phyloP scores from a whole-genome alignment of 2,329 filamentous ascomycete genomes.

The Calonectria crousiana region DNA sequence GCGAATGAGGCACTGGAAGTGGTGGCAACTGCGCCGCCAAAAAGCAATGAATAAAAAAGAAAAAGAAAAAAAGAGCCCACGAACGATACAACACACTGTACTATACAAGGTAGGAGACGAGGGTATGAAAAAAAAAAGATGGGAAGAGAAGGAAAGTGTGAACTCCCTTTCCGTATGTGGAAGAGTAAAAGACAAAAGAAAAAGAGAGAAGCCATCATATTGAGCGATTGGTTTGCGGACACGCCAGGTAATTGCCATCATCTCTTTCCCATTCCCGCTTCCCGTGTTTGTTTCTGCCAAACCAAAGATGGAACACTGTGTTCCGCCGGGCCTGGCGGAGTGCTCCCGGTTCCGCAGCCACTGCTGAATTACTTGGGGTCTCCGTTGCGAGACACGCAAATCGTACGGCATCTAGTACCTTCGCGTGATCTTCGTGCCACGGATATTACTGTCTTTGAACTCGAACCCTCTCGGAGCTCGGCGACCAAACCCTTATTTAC shows the following conservation, averaged over 20 bases:
- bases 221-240: not conserved
- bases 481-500: not conserved
- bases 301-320: not conserved
- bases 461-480: not conserved
- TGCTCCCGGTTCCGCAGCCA: not conserved
- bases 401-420: not conserved
- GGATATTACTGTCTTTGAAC: not conserved
- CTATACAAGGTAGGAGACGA: not conserved
- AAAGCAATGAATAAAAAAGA: constrained; percentile 11
- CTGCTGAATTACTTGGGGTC: not conserved
- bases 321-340: not conserved
- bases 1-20: not conserved
- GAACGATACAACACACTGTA: not conserved
- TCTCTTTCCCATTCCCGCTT: constrained; percentile 16
- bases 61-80: not conserved
- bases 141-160: not conserved
- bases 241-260: constrained; percentile 3
- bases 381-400: not conserved
- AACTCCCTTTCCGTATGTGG: not conserved
- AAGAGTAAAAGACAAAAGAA: not conserved
- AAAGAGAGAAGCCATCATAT: not conserved
- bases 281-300: constrained; percentile 1
- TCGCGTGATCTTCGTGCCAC: not conserved
- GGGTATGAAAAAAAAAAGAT: not conserved
- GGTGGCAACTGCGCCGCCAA: not conserved